Evolutionary conservation across 192 early-diverging fungal genomes (phyloP).

Genomic region (Spizellomyces sp.): DNA sequence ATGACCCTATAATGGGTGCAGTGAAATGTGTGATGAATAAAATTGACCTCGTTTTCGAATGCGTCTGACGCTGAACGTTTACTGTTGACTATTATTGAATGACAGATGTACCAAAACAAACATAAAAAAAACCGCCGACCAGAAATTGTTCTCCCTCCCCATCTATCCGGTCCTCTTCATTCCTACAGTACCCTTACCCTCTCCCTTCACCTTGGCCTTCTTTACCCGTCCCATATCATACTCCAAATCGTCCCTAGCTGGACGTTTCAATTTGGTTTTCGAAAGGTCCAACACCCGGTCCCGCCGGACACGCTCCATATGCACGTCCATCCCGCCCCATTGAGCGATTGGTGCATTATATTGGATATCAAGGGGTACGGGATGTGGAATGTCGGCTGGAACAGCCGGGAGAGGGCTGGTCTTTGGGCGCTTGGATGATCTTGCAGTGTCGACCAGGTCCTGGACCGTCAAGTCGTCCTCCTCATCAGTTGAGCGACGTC

Average conservation of each 20-base stretch:
- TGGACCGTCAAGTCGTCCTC: not conserved
- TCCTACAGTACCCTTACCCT: not conserved
- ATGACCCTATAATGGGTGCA: no score
- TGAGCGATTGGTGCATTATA: not conserved
- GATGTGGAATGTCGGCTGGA: not conserved
- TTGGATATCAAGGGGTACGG: not conserved
- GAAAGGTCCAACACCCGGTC: not conserved
- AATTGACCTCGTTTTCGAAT: no score
- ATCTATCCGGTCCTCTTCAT: no score
- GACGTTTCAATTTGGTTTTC: not conserved
- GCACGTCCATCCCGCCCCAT: conserved; percentile 1
- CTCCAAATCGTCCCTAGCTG: conserved; percentile 1
- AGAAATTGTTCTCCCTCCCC: no score
- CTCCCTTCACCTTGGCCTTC: not conserved
- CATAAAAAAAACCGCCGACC: no score
- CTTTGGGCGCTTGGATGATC: not conserved
- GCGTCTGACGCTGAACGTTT: no score
- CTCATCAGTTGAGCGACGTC: no score
- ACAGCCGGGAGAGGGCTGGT: not conserved
- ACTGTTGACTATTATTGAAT: no score
- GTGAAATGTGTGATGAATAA: no score
- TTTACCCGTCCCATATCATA: conserved; percentile 5
- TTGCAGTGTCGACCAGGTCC: not conserved
- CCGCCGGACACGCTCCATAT: not conserved
- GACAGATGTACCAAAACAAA: no score